Evolutionary conservation across 2,329 filamentous ascomycete species (phyloP).

Genomic region (Akanthomyces dipterigenus): DNA sequence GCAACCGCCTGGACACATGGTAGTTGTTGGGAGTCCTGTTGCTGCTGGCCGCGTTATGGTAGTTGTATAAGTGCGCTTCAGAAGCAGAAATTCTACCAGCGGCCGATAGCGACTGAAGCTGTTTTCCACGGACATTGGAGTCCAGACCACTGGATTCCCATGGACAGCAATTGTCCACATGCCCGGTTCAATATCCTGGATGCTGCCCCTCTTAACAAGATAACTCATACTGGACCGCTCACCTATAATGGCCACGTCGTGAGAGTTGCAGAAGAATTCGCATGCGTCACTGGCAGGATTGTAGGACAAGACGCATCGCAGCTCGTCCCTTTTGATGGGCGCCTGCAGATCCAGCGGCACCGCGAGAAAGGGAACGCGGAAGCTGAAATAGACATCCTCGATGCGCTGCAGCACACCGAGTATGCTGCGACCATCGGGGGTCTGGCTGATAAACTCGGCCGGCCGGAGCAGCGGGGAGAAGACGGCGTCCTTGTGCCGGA

Average conservation of each 20-base stretch:
- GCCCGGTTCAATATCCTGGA: not conserved
- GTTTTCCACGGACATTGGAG: too few species aligned
- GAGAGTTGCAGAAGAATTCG: slow-evolving; percentile 1
- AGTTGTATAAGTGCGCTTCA: not conserved
- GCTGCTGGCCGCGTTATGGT: not conserved
- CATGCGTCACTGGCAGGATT: slow-evolving; percentile 1
- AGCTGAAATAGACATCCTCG: not conserved
- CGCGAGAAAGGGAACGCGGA: not conserved
- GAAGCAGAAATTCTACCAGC: slow-evolving; percentile 1
- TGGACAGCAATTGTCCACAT: slow-evolving; percentile 6
- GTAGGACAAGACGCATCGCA: not conserved
- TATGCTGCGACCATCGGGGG: slow-evolving; percentile 2
- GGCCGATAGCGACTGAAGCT: not conserved
- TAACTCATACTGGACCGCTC: not conserved
- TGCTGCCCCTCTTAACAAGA: not conserved
- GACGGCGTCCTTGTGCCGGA: not conserved
- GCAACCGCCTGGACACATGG: not conserved
- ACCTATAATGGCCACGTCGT: not conserved
- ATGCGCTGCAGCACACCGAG: slow-evolving; percentile 1
- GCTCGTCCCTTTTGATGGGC: not conserved
- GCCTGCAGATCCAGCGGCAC: not conserved
- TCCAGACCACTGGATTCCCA: not conserved
- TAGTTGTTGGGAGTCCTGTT: not conserved
- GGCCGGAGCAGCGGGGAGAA: not conserved
- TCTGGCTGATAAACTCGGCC: not conserved